Evolutionary conservation across 495 filamentous ascomycete genomes (phyloP).

Genomic region (Podospora conica): DNA sequence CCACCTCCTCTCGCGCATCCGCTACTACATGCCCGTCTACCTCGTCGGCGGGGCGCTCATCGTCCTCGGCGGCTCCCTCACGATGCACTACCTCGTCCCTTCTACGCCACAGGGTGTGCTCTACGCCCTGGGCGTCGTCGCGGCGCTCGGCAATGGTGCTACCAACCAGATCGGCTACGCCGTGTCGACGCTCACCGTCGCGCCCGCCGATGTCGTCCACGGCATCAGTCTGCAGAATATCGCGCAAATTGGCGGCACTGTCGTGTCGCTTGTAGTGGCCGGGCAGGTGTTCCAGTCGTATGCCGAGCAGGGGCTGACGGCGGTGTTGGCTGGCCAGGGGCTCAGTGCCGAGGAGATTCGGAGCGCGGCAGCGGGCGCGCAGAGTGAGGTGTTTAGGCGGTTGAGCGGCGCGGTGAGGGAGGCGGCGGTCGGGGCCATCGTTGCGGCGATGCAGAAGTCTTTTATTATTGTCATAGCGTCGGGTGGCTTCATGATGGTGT

Average conservation of each 20-base stretch:
- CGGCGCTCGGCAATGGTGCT: constrained; percentile 48
- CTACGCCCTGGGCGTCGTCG: constrained; percentile 51
- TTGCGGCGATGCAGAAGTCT: constrained; percentile 44
- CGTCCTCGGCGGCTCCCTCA: constrained; percentile 45
- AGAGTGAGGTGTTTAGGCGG: constrained; percentile 34
- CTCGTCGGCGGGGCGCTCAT: constrained; percentile 42
- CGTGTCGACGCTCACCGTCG: constrained; percentile 46
- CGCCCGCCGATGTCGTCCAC: constrained; percentile 31
- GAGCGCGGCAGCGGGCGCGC: constrained; percentile 44
- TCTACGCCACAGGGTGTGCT: constrained; percentile 33
- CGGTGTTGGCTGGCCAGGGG: constrained; percentile 32
- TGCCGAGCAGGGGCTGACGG: constrained; percentile 25
- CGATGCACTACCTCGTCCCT: constrained; percentile 40
- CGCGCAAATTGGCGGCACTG: constrained; percentile 48
- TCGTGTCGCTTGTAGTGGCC: constrained; percentile 51
- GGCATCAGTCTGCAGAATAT: constrained; percentile 50
- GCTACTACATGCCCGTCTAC: constrained; percentile 57
- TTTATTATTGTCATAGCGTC: constrained; percentile 47
- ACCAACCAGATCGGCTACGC: constrained; percentile 49
- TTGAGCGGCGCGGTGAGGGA: constrained; percentile 29
- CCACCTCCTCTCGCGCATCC: constrained; percentile 41
- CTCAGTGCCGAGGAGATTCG: constrained; percentile 32
- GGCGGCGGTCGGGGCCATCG: constrained; percentile 44
- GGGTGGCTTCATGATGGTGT: constrained; percentile 40
- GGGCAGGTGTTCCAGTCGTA: constrained; percentile 51